phyloP scores from a whole-genome alignment of 345 rosid genomes.

The Eucalyptus guilfoylei region DNA sequence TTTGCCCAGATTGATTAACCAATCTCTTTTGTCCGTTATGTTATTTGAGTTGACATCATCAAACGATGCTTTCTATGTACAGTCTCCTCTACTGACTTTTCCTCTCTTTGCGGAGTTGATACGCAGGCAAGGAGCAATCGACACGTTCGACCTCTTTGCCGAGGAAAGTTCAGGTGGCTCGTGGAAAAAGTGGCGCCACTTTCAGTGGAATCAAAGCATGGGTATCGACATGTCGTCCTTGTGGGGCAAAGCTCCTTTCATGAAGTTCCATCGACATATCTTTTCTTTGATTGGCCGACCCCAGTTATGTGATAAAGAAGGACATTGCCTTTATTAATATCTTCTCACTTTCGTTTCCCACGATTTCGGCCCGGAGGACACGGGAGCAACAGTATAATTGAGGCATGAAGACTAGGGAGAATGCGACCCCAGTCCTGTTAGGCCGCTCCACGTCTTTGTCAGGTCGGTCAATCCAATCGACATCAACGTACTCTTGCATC shows the following conservation, averaged over 20 bases:
- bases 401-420: not conserved
- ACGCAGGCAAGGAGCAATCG: not conserved
- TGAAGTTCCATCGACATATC: not conserved
- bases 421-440: not conserved
- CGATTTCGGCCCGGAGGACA: not conserved
- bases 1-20: not conserved
- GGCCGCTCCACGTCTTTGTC: not conserved
- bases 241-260: not conserved
- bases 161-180: not conserved
- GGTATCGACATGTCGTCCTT: not conserved
- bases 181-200: not conserved
- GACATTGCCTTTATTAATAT: not conserved
- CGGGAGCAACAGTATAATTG: not conserved
- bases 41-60: not conserved
- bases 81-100: not conserved
- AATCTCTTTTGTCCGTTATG: not conserved
- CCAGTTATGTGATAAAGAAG: not conserved
- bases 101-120: not conserved
- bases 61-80: not conserved
- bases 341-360: not conserved
- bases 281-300: not conserved
- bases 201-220: not conserved
- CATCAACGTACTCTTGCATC: not conserved
- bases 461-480: not conserved
- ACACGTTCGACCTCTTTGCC: not conserved